Percentiles rank a stretch among this genome's conserved stretches.
Conservation (phyloP, 345 rosid species). For the Psidium guajava region DNA sequence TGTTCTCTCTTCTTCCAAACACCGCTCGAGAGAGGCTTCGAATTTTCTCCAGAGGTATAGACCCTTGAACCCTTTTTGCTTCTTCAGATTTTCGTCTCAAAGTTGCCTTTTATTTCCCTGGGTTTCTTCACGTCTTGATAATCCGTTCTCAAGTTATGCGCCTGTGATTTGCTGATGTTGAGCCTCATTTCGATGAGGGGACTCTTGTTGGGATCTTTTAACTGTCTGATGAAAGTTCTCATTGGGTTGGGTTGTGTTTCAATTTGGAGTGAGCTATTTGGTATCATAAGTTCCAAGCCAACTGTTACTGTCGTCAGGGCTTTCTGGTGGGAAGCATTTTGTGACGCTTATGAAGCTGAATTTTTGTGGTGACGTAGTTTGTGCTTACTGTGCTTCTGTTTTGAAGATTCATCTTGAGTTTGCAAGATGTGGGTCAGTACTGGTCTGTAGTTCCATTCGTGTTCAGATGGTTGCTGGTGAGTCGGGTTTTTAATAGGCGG, state of each 20-base stretch:
- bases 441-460: not conserved
- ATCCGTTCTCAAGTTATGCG: not conserved
- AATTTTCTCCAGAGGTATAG: not conserved
- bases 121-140: not conserved
- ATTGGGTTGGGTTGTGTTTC: not conserved
- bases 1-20: constrained; percentile 24
- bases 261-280: not conserved
- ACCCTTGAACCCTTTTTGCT: not conserved
- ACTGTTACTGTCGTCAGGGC: not conserved
- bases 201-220: not conserved
- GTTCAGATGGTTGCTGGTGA: not conserved
- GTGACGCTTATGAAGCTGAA: not conserved
- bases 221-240: not conserved
- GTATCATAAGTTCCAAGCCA: not conserved
- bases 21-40: constrained; percentile 14
- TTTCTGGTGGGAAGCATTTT: not conserved
- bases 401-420: not conserved
- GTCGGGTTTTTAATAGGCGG: not conserved
- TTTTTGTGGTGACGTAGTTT: not conserved
- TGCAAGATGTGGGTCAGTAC: not conserved
- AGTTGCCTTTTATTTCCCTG: not conserved
- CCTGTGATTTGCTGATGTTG: not conserved
- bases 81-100: not conserved
- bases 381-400: not conserved
- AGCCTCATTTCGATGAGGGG: not conserved